Evolutionary conservation across 108 stramenopile genomes (phyloP), one percentile per base, ranked within the genome.

Genomic region (Stephanodiscus minutulus): DNA sequence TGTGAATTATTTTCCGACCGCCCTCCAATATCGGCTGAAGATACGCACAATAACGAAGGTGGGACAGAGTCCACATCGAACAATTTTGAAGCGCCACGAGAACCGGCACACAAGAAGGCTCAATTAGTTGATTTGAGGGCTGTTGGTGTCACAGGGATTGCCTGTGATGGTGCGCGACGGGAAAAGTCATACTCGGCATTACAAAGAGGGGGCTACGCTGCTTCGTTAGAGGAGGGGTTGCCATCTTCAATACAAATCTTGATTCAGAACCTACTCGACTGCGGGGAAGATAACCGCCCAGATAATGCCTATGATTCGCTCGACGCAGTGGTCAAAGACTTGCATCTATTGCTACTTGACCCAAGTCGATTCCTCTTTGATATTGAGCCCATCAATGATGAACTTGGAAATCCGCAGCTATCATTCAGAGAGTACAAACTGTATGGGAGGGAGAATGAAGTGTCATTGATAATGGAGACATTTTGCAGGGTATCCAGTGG

Each of bases 281-380:
- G 63, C 36, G 41, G 21, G 25, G 73, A 47, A 11, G 27, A 27
- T 8, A 31, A 41, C 35, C 55, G 58, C 37, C 61, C 60, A 39
- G 36, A 67, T 36, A 60, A 77, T 37, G 28, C 54, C 7, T 77
- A 69, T 35, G 21, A 61, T 24, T 64, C 68, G 27, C 43, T 77
- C 22, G 49, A 70, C 25, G 60, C 37, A 11, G 68, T 55, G 57
- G 46, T 48, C 48, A 31, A 57, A 22, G 76, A 77, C 36, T 48
- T 77, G 55, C 68, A 49, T 47, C 61, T 77, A 20, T 59, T 77
- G 54, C 55, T 77, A 5, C 68, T 47, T 6, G 43, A 77, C 36
- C 76, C 76, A 39, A 48, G 47, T 1, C 39, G 58, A n/a, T 77
- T 77, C 28, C 61, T 77, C 13, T 70, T 77, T 41, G 59, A 61